A percentile compares a stretch with the other conserved stretches of the same genome.
These are phyloP conservation scores for Fomitopsis pinicola DNA, from an alignment of 1,284 basidiomycete genomes.

Conservation along the genomic window DNA sequence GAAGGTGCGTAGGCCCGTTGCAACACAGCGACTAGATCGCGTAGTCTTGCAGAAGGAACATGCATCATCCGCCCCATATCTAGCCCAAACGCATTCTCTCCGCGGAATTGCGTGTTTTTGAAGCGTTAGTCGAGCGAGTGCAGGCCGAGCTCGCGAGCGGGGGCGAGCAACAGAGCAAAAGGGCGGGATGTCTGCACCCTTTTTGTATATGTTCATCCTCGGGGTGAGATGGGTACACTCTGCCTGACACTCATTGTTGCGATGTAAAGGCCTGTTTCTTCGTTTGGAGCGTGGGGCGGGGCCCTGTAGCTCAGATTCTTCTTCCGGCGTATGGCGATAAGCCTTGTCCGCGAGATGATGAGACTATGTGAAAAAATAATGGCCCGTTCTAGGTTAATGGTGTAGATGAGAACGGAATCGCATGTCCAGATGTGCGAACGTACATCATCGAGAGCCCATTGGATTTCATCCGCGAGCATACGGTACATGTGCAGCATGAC, in stretches of 20 bases:
- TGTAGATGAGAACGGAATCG: background rate
- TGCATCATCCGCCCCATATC: conserved; percentile 82
- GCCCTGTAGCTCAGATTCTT: conserved; percentile 44
- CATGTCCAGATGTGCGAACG: conserved; percentile 18
- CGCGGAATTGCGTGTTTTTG: conserved; percentile 57
- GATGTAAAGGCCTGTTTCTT: conserved; percentile 26
- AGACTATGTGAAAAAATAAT: conserved; percentile 68
- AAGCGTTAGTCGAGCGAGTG: conserved; percentile 66
- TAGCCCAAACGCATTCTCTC: conserved; percentile 75
- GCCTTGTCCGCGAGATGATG: conserved; percentile 60
- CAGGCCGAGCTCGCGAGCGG: conserved; percentile 53
- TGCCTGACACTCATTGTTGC: conserved; percentile 34
- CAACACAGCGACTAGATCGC: conserved; percentile 32
- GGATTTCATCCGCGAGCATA: conserved; percentile 81
- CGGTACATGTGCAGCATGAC: conserved; percentile 86
- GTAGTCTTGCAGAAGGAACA: conserved; percentile 43
- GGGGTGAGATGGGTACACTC: conserved; percentile 75
- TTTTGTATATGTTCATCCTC: conserved; percentile 77
- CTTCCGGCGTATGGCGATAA: conserved; percentile 61
- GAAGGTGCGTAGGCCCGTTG: conserved; percentile 25
- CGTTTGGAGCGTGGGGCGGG: conserved; percentile 33
- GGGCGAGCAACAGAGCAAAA: background rate
- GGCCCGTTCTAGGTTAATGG: conserved; percentile 49
- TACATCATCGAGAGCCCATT: conserved; percentile 62
- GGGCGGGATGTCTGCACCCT: conserved; percentile 32